Base-by-base conservation (phyloP, 495 filamentous ascomycete species). In the Hypomontagnella submonticulosa region DNA sequence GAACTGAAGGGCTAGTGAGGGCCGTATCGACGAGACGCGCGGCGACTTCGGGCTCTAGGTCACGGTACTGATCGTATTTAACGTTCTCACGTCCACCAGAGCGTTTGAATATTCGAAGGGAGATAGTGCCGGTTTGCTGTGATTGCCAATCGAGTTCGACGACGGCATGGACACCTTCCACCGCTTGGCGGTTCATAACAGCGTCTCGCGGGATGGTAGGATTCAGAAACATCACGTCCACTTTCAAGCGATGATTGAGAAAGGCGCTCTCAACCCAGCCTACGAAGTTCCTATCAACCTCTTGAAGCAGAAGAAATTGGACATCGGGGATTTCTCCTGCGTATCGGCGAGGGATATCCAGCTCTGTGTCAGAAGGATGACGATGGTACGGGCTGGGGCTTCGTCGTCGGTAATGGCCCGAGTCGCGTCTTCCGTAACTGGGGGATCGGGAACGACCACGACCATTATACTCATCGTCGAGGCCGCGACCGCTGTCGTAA, bases 161-260 rank as follows among this genome's bases (percentile, higher is more conserved):
- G 16, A 97, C 89, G 18, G 90, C 95, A 42, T 88, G 86, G 11
- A 99, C 95, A 16, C 95, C 93, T 76, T 97, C 94, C 23, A 92
- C 72, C 38, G 95, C 90, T 73, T 96, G 93, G 54, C 92, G 86
- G 62, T 91, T 87, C 47, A 98, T 84, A 9, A 97, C 88, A 1
- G 88, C 86, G 38, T 86, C 84, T 36, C 93, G 86, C 30, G 88
- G 83, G 32, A 96, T 87, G 18, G 91, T 87, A n/a, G 92, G 89
- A 38, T 84, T 86, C 10, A 97, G 78, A 23, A 88, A 87, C 71
- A 97, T 85, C 10, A 92, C 85, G 67, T 95, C 89, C 7, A 88
- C 87, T 48, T 83, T 89, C 34, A 99, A 75, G 9, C 87, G 87
- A 49, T 88, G 85, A 44, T 83, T 81, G 42, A 81, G 81, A 71